phyloP scores from a whole-genome alignment of 2,329 filamentous ascomycete genomes.

The Clarireedia homoeocarpa region DNA sequence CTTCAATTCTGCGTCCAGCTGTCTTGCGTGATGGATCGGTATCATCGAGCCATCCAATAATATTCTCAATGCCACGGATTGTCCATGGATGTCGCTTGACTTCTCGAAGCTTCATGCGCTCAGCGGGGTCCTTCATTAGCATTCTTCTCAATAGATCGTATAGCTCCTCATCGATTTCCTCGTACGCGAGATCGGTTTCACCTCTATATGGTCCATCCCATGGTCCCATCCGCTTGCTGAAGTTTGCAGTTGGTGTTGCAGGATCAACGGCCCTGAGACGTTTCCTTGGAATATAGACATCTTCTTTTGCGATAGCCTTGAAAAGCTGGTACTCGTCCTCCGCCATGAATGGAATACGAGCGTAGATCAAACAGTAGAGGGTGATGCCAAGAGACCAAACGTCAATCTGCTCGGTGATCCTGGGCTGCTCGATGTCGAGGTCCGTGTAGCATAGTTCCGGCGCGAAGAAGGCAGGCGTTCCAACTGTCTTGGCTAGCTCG shows the following conservation, averaged over 20 bases:
- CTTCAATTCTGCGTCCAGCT: constrained; percentile 79
- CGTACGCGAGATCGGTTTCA: constrained; percentile 74
- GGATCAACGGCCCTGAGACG: constrained; percentile 71
- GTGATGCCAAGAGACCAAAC: constrained; percentile 97
- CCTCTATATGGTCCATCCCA: constrained; percentile 60
- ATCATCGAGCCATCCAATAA: constrained; percentile 80
- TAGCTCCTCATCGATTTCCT: constrained; percentile 74
- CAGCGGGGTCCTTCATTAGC: constrained; percentile 80
- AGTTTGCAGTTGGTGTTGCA: constrained; percentile 46
- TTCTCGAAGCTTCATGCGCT: constrained; percentile 81
- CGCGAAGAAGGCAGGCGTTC: constrained; percentile 94
- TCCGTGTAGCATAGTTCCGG: constrained; percentile 93
- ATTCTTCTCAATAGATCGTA: constrained; percentile 72
- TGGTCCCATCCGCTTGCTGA: constrained; percentile 41
- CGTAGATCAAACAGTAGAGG: constrained; percentile 90
- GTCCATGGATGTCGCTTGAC: constrained; percentile 96
- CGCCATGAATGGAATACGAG: constrained; percentile 85
- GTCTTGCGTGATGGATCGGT: constrained; percentile 76
- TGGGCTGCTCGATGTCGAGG: constrained; percentile 57
- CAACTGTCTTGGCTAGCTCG: constrained; percentile 95
- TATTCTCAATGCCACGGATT: constrained; percentile 66
- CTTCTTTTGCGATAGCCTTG: constrained; percentile 80
- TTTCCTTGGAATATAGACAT: constrained; percentile 79
- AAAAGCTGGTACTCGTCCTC: constrained; percentile 91
- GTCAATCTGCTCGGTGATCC: constrained; percentile 87